Conservation (phyloP, 2,329 filamentous ascomycete species). For the Monascus ruber region DNA sequence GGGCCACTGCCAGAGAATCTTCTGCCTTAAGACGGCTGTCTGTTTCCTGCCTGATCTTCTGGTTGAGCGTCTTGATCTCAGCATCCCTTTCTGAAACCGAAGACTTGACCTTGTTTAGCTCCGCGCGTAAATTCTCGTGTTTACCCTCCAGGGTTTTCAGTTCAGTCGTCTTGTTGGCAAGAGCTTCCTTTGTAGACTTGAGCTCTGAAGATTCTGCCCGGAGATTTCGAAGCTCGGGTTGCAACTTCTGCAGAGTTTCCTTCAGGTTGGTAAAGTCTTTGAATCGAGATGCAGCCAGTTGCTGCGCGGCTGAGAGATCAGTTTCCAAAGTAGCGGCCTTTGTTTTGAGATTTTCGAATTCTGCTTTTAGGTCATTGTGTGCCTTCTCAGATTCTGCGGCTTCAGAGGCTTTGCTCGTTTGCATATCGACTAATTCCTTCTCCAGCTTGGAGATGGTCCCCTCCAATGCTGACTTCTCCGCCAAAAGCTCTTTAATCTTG, state of each 20-base stretch:
- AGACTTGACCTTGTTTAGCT: conserved; percentile 59
- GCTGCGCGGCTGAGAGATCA: conserved; percentile 74
- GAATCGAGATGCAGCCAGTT: conserved; percentile 76
- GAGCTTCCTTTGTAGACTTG: conserved; percentile 63
- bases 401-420: conserved; percentile 34
- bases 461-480: conserved; percentile 56
- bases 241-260: conserved; percentile 69
- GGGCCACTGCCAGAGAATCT: conserved; percentile 61
- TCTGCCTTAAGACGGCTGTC: conserved; percentile 62
- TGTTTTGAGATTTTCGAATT: conserved; percentile 60
- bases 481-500: conserved; percentile 55
- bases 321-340: conserved; percentile 62
- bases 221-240: conserved; percentile 71
- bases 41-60: conserved; percentile 65
- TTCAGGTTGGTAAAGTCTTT: conserved; percentile 75
- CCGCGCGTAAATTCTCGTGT: conserved; percentile 69
- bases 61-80: conserved; percentile 66
- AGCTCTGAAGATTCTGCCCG: conserved; percentile 66
- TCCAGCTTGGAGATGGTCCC: conserved; percentile 57
- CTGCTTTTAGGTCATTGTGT: conserved; percentile 45
- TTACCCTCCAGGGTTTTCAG: conserved; percentile 66
- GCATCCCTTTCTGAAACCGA: conserved; percentile 61
- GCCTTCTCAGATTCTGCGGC: conserved; percentile 40
- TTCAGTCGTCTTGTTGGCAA: conserved; percentile 51
- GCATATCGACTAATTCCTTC: conserved; percentile 53